These are phyloP conservation scores for Aspergillus heteromorphus DNA, from an alignment of 495 filamentous ascomycete genomes.

Conservation along the genomic window DNA sequence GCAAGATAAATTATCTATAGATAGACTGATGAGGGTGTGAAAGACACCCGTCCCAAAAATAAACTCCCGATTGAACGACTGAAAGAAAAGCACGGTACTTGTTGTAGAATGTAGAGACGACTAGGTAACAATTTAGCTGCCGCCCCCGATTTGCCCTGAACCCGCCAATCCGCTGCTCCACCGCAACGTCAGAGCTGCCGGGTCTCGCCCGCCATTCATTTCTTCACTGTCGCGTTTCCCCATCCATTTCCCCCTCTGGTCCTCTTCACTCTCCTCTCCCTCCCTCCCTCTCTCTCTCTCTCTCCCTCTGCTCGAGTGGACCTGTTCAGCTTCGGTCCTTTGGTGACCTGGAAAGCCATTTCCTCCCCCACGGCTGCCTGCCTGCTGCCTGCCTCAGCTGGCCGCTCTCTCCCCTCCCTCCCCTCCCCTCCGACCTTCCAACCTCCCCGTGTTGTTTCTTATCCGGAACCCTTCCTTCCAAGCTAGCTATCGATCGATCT, in stretches of 20 bases:
- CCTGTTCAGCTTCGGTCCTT: not conserved
- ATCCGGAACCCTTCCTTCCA: not conserved
- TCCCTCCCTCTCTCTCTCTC: not conserved
- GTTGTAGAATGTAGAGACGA: too few species aligned
- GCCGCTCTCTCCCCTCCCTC: not conserved
- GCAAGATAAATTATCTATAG: too few species aligned
- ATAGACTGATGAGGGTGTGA: too few species aligned
- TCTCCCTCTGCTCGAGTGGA: too few species aligned
- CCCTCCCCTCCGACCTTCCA: too few species aligned
- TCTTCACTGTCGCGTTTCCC: not conserved
- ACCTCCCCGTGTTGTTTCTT: not conserved
- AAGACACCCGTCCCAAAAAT: too few species aligned
- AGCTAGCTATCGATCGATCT: not conserved
- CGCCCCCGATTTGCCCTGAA: not conserved
- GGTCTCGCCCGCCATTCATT: conserved; percentile 9
- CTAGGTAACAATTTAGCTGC: too few species aligned
- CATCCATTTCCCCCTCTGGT: not conserved
- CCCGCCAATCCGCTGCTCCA: conserved; percentile 13
- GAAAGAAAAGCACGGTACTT: too few species aligned
- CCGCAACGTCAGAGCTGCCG: conserved; percentile 20
- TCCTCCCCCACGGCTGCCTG: not conserved
- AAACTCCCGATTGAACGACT: too few species aligned
- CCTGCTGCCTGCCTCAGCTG: not conserved
- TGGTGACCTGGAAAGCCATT: too few species aligned
- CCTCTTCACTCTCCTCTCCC: not conserved